phyloP scores from a whole-genome alignment of 345 rosid genomes.

The Acer yangbiense region DNA sequence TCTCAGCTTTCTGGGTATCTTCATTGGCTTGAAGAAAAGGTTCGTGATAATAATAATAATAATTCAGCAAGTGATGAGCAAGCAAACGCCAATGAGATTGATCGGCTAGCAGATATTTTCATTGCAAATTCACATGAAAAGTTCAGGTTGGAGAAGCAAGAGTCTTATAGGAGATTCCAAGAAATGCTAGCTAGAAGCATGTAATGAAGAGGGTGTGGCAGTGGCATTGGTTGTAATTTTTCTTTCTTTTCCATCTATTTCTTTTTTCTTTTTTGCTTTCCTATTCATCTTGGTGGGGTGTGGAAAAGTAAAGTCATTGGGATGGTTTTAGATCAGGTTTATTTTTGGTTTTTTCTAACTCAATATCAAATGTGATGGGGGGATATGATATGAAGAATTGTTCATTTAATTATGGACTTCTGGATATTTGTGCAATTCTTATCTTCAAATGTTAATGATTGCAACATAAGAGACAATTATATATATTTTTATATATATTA shows the following conservation, averaged over 20 bases:
- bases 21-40: constrained; percentile 64
- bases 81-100: constrained; percentile 59
- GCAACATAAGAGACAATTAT: not conserved
- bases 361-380: not conserved
- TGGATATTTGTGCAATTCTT: constrained; percentile 29
- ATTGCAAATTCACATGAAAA: constrained; percentile 86
- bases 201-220: constrained; percentile 24
- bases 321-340: not conserved
- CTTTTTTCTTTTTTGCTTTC: constrained; percentile 16
- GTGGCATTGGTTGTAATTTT: not conserved
- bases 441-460: constrained; percentile 6
- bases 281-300: constrained; percentile 33
- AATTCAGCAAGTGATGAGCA: constrained; percentile 3
- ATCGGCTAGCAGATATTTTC: constrained; percentile 77
- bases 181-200: constrained; percentile 76
- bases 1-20: constrained; percentile 66
- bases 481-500: no score
- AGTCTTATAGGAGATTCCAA: constrained; percentile 89
- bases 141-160: constrained; percentile 90
- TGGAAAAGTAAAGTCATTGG: constrained; percentile 20
- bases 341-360: constrained; percentile 2
- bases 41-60: not conserved
- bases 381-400: constrained; percentile 13
- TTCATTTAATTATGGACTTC: constrained; percentile 21
- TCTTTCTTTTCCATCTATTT: not conserved